Evolutionary conservation across 495 filamentous ascomycete species (phyloP).

Genomic region (Pyrenula massariospora): DNA sequence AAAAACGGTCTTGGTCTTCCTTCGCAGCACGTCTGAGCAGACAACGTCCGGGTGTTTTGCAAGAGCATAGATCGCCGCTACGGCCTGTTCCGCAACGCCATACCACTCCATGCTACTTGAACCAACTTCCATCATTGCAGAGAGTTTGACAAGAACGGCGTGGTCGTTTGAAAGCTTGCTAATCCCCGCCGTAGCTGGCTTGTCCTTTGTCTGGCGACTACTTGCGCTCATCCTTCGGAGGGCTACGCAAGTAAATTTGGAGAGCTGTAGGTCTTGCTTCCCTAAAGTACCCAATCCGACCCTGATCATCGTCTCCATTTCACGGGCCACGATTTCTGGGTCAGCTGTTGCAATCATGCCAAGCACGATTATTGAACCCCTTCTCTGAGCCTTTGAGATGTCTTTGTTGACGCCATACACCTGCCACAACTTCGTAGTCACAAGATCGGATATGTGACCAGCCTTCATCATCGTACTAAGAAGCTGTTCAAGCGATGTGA

Average conservation of each 20-base stretch:
- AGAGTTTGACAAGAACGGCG: conserved; percentile 66
- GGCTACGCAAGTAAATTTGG: conserved; percentile 90
- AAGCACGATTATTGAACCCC: conserved; percentile 89
- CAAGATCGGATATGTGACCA: conserved; percentile 71
- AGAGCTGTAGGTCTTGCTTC: conserved; percentile 70
- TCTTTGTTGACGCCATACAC: conserved; percentile 91
- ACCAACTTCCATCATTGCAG: conserved; percentile 70
- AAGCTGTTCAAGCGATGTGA: conserved; percentile 90
- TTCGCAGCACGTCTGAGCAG: conserved; percentile 81
- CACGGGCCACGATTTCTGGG: conserved; percentile 81
- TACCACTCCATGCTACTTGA: conserved; percentile 94
- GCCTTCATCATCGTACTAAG: conserved; percentile 96
- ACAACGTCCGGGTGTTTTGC: conserved; percentile 90
- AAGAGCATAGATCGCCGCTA: conserved; percentile 89
- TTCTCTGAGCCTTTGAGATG: conserved; percentile 82
- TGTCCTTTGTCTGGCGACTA: conserved; percentile 59
- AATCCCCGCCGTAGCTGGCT: conserved; percentile 49
- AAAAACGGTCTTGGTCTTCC: conserved; percentile 81
- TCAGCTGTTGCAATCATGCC: conserved; percentile 94
- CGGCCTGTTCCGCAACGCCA: conserved; percentile 93
- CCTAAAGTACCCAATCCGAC: conserved; percentile 79
- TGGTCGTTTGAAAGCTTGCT: conserved; percentile 86
- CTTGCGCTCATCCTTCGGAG: conserved; percentile 80
- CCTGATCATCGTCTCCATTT: conserved; percentile 86
- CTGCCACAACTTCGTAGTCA: conserved; percentile 91